Base-by-base conservation (phyloP, 2,329 filamentous ascomycete genomes). In the Aureobasidium sp. region DNA sequence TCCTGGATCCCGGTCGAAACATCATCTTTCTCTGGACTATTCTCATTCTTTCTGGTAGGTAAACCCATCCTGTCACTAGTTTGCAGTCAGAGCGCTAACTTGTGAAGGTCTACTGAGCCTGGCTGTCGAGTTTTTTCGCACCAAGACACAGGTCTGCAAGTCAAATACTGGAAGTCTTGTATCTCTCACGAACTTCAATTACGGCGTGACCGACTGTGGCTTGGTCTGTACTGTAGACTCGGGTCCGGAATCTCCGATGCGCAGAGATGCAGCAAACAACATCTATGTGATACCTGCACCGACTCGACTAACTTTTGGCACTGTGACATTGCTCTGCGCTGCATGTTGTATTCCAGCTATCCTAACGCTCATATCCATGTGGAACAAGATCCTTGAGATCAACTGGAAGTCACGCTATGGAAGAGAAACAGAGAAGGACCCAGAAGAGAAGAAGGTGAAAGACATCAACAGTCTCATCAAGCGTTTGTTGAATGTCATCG, bases 21-120 rank as follows among this genome's bases (percentile, higher is more conserved):
- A 80, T 82, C 48, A 87, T 89, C 60, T 88, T 88, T 66, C 37
- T 87, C 0, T 89, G 86, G 86, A 85, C 84, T 0, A 77, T 78
- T 4, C 73, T 88, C 2, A 72, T 88, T 31, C 76, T 88, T 14
- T 79, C 82, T 27, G 86, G 84, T 82, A 63, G 72, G 78, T 6
- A 63, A 49, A 15, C 15, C n/a, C 20, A 17, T 15, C 6, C n/a
- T 15, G 3, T 44, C 20, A 5, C 4, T 9, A 3, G 29, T 12
- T 11, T 31, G 8, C 6, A 9, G 15, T 14, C 14, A 15, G 48
- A 37, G n/a, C 45, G 31, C 48, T 62, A 22, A 51, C n/a, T 17
- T n/a, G 17, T 58, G 37, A 58, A 83, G 83, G 85, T 0, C 72
- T 87, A 1, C 63, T 87, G 20, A 85, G 84, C 63, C 74, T 88